A percentile compares a stretch with the other conserved stretches of the same genome.
Evolutionary conservation across 306 rosid species (phyloP).

Genomic region (Hippophae tibetana): DNA sequence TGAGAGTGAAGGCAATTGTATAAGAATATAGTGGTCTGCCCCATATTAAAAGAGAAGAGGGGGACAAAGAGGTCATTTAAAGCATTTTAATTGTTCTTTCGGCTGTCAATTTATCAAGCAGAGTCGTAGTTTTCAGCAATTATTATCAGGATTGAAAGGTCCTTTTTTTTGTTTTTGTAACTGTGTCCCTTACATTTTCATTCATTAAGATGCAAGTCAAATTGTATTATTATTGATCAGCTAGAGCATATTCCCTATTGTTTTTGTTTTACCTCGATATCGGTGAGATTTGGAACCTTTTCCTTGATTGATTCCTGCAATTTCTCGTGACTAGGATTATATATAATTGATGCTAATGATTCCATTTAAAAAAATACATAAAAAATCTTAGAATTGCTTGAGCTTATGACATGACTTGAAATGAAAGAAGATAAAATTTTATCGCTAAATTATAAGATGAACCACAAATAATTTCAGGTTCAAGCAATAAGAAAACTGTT

Average conservation of each 20-base stretch:
- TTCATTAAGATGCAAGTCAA: constrained; percentile 5
- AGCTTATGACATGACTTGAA: too few species aligned
- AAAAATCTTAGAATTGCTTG: too few species aligned
- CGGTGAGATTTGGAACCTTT: too few species aligned
- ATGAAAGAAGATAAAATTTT: too few species aligned
- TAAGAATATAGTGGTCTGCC: constrained; percentile 21
- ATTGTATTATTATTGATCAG: constrained; percentile 2
- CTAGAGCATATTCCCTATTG: constrained; percentile 3
- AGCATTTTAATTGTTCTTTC: constrained; percentile 25
- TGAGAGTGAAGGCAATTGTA: constrained; percentile 29
- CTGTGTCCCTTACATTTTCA: constrained; percentile 20
- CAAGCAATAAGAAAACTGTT: too few species aligned
- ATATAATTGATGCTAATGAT: too few species aligned
- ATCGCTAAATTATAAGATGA: too few species aligned
- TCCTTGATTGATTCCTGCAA: too few species aligned
- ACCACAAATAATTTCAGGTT: too few species aligned
- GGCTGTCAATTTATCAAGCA: constrained; percentile 28
- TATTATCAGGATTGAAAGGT: constrained; percentile 31
- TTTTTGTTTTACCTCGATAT: background rate
- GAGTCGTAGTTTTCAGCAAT: constrained; percentile 35
- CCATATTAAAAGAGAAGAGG: constrained; percentile 17
- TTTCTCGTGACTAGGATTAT: too few species aligned
- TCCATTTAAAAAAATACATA: too few species aligned
- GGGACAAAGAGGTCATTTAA: constrained; percentile 18
- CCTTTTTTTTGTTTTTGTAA: constrained; percentile 49